phyloP scores from a whole-genome alignment of 768 basidiomycete genomes.

The Phaeolepiota aurea region DNA sequence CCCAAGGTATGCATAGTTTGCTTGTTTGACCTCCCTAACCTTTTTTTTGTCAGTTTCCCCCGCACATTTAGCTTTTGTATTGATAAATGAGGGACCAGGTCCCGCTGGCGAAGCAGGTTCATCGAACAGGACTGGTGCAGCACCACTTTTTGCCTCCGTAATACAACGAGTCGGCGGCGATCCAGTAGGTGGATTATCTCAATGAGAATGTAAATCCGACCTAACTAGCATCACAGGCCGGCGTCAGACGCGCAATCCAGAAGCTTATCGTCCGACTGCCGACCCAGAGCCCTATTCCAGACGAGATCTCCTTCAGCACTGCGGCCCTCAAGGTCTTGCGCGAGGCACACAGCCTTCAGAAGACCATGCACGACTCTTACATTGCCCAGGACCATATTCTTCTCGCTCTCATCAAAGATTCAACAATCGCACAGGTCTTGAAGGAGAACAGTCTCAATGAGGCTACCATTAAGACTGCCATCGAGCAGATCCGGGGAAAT shows the following conservation, averaged over 20 bases:
- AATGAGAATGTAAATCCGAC: background rate
- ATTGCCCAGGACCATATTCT: constrained; percentile 91
- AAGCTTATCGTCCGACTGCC: constrained; percentile 76
- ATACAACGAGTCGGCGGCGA: constrained; percentile 83
- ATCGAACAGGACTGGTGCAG: constrained; percentile 18
- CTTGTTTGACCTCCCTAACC: constrained; percentile 1
- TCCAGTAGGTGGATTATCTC: constrained; percentile 38
- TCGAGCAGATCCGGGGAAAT: constrained; percentile 77
- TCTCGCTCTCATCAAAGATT: constrained; percentile 74
- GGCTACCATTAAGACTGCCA: constrained; percentile 62
- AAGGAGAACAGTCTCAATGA: constrained; percentile 74
- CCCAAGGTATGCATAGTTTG: constrained; percentile 47
- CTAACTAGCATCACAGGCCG: constrained; percentile 23
- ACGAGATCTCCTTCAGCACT: constrained; percentile 60
- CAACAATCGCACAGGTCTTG: constrained; percentile 55
- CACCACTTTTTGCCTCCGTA: constrained; percentile 69
- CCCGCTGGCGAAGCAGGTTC: constrained; percentile 24
- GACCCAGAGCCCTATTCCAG: constrained; percentile 77
- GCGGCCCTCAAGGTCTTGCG: constrained; percentile 55
- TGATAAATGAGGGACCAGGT: constrained; percentile 61
- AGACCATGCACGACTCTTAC: constrained; percentile 84
- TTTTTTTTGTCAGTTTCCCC: constrained; percentile 53
- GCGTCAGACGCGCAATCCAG: constrained; percentile 65
- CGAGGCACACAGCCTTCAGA: constrained; percentile 70
- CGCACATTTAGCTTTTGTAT: constrained; percentile 71